These are phyloP conservation scores for Erysimum cheiranthoides DNA, from an alignment of 345 rosid genomes.

Conservation along the genomic window DNA sequence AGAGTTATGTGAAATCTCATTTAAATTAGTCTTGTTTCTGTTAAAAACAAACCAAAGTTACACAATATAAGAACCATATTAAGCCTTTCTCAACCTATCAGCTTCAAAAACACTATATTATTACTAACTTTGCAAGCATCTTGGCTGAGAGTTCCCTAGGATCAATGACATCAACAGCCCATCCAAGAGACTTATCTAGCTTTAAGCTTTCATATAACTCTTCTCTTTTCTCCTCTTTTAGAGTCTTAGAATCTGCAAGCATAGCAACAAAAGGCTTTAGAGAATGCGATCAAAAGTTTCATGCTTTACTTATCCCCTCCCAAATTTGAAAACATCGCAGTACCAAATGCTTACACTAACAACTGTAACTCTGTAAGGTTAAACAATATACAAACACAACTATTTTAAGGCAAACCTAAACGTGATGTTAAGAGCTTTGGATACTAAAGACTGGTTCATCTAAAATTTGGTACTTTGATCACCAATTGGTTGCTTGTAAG, in stretches of 20 bases:
- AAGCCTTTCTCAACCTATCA: background rate
- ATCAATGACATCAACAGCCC: slow-evolving; percentile 97
- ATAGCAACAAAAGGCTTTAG: background rate
- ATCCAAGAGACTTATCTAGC: slow-evolving; percentile 77
- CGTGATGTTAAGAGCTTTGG: too few species aligned
- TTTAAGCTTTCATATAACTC: slow-evolving; percentile 76
- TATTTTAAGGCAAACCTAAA: too few species aligned
- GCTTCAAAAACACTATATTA: background rate
- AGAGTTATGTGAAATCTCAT: slow-evolving; percentile 92
- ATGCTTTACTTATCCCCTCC: slow-evolving; percentile 22
- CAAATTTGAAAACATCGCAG: background rate
- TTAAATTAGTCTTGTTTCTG: slow-evolving; percentile 85
- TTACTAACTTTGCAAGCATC: slow-evolving; percentile 82
- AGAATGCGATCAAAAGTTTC: background rate
- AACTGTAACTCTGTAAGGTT: background rate
- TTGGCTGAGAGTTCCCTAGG: slow-evolving; percentile 91
- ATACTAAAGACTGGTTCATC: too few species aligned
- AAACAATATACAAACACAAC: slow-evolving; percentile 3
- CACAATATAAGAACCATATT: slow-evolving; percentile 6
- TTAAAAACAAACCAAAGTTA: slow-evolving; percentile 23
- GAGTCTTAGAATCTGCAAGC: slow-evolving; percentile 83
- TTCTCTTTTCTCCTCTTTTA: slow-evolving; percentile 94
- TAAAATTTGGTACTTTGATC: too few species aligned
- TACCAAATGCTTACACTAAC: slow-evolving; percentile 15
- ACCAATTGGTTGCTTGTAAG: too few species aligned